These are phyloP conservation scores for Tagetes patula DNA, from an alignment of 129 eudicot genomes.

Conservation along the genomic window DNA sequence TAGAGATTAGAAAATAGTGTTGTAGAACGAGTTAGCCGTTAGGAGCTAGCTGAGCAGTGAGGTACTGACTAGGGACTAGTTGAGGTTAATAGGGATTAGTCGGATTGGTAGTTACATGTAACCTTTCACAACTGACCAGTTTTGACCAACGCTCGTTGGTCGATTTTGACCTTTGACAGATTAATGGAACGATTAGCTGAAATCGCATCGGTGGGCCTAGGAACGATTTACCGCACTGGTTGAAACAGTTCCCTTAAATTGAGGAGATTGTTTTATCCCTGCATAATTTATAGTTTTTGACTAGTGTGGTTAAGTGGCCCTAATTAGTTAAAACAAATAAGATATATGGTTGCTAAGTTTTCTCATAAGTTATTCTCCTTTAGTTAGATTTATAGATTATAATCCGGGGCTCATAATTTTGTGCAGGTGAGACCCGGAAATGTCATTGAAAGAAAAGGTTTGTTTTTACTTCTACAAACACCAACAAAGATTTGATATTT, in stretches of 20 bases:
- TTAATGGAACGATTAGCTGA: too few species aligned
- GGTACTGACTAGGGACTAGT: too few species aligned
- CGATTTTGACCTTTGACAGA: too few species aligned
- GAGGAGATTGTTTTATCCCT: neutral
- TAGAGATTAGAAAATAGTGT: neutral
- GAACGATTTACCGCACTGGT: too few species aligned
- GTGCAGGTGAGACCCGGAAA: constrained; percentile 89
- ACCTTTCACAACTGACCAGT: too few species aligned
- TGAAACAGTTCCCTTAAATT: neutral
- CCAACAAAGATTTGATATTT: constrained; percentile 4
- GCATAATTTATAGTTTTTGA: neutral
- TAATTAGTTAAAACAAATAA: neutral
- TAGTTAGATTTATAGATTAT: neutral
- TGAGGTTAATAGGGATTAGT: too few species aligned
- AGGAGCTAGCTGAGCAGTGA: too few species aligned
- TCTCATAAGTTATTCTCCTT: neutral
- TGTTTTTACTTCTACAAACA: constrained; percentile 22
- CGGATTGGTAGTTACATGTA: too few species aligned
- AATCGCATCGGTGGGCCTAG: too few species aligned
- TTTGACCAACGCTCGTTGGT: too few species aligned
- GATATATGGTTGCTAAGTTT: constrained; percentile 13
- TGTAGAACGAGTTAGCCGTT: too few species aligned
- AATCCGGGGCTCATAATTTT: constrained; percentile 1
- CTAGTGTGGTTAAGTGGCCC: neutral
- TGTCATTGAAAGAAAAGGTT: constrained; percentile 85